phyloP scores from a whole-genome alignment of 176 grass and related monocot species.

The Metroxylon sagu region DNA sequence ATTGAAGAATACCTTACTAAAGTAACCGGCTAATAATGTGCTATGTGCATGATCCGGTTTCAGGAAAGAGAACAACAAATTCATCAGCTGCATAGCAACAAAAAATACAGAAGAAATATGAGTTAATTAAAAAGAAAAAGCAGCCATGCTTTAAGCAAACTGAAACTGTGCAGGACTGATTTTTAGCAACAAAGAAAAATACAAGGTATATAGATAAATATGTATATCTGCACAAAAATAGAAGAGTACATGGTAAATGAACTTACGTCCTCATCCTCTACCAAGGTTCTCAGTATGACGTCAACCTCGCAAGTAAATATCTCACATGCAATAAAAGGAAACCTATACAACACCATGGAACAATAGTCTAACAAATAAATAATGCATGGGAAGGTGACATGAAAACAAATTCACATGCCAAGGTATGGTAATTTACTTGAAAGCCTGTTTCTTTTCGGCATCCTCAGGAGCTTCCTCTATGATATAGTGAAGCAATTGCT shows the following conservation, averaged over 20 bases:
- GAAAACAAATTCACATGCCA: conserved; percentile 1
- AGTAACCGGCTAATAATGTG: conserved; percentile 88
- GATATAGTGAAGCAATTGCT: conserved; percentile 86
- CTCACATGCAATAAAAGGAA: conserved; percentile 98
- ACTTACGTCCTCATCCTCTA: conserved; percentile 86
- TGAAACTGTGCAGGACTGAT: no score
- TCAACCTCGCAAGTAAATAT: conserved; percentile 99
- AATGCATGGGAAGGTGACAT: background rate
- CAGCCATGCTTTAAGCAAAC: no score
- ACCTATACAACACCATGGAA: conserved; percentile 34
- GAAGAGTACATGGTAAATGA: conserved; percentile 4
- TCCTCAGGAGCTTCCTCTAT: conserved; percentile 83
- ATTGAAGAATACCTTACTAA: conserved; percentile 79
- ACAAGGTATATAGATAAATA: no score
- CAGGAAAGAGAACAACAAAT: conserved; percentile 93
- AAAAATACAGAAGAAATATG: background rate
- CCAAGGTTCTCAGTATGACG: conserved; percentile 88
- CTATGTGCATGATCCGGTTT: conserved; percentile 73
- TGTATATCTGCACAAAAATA: no score
- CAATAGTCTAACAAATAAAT: conserved; percentile 17
- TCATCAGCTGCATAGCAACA: conserved; percentile 67
- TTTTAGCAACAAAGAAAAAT: no score
- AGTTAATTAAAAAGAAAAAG: no score
- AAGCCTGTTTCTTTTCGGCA: conserved; percentile 79
- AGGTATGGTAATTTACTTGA: conserved; percentile 54